Base-by-base conservation (phyloP, 2,329 filamentous ascomycete species). In the Nemania sp. region DNA sequence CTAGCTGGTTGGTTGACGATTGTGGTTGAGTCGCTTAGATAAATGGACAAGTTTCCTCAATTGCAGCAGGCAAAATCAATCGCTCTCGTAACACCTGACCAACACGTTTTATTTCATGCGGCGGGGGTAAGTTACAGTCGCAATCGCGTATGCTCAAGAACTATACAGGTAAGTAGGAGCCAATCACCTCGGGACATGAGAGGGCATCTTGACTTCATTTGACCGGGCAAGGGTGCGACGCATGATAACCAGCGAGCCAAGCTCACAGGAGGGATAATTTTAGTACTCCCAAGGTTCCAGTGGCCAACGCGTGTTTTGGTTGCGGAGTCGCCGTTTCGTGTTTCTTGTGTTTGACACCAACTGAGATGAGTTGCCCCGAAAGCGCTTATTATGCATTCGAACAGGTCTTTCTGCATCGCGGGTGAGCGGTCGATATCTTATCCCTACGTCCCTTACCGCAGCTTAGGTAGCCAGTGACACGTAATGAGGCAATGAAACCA, bases 341-440 rank as follows among this genome's bases (percentile, higher is more conserved):
- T 29, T 29, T 29, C 25, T 29, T 59, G 37, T 59, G 52, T 60
- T 57, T 37, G 62, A 57, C 57, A 54, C 48, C 47, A 64, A 51
- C 52, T 63, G 54, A 59, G 50, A 56, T 56, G 59, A 66, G 59
- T 62, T 61, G 64, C 64, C 51, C 63, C 61, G 59, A 67, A 67
- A 69, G 69, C 69, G 70, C 70, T 71, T 71, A 66, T 64, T 60
- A 48, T 51, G 51, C 58, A 63, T 54, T 12, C 11, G 35, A 39
- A 2, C 15, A 39, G 35, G 25, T n/a, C 35, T 39, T n/a, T 39
- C 35, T 11, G 35, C 35, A 12, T 39, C 3, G 15, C 11, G 10
- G 7, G 35, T 39, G 35, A 39, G 11, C 35, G 10, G 10, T 39
- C 35, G 35, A 39, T 39, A 5, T 4, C 35, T 39, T 39, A 39